Evolutionary conservation across 768 basidiomycete genomes (phyloP).

Genomic region (Phaeotremella skinneri): DNA sequence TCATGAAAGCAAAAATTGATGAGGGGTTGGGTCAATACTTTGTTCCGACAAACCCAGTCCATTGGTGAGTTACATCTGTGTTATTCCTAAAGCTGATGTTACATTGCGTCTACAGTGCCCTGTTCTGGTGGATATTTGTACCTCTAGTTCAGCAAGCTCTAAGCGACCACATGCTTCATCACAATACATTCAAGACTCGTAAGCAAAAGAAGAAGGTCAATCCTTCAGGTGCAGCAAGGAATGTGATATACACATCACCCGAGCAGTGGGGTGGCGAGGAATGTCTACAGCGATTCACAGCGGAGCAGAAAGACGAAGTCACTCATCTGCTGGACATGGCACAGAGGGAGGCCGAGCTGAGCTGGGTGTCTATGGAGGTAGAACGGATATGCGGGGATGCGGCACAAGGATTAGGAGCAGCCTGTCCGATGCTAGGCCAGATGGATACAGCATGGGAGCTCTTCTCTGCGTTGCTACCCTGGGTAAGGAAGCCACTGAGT

Average conservation of each 20-base stretch:
- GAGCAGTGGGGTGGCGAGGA: background rate
- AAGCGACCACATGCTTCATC: background rate
- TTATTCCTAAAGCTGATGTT: background rate
- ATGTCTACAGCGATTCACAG: background rate
- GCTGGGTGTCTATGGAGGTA: background rate
- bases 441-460: background rate
- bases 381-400: background rate
- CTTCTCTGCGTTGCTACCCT: background rate
- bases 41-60: background rate
- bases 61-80: background rate
- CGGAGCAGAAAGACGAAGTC: background rate
- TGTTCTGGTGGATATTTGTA: constrained; percentile 8
- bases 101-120: background rate
- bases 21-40: background rate
- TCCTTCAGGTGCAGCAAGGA: background rate
- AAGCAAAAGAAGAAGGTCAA: background rate
- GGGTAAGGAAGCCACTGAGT: background rate
- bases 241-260: background rate
- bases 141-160: constrained; percentile 5
- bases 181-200: background rate
- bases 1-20: background rate
- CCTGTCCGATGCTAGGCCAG: background rate
- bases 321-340: background rate
- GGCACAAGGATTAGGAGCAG: background rate
- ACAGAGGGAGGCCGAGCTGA: background rate